Percentiles rank a stretch among this genome's conserved stretches.
Conservation (phyloP, 495 filamentous ascomycete genomes). For the Podospora sp. region DNA sequence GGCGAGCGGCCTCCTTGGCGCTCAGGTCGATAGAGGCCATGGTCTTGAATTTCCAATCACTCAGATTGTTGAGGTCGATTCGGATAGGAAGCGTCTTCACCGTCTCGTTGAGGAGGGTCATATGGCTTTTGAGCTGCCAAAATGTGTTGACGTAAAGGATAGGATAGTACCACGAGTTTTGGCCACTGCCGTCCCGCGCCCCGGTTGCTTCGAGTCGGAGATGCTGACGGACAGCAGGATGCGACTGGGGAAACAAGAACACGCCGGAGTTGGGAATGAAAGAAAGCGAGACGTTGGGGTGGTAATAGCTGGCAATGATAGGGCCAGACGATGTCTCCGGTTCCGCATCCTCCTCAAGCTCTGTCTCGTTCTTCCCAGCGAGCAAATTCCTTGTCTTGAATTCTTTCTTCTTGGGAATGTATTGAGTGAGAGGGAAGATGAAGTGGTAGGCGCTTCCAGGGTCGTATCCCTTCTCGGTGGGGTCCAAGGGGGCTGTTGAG, state of each 20-base stretch:
- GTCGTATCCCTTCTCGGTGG: constrained; percentile 69
- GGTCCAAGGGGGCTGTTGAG: constrained; percentile 72
- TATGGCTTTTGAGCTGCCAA: constrained; percentile 91
- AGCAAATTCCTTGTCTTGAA: constrained; percentile 90
- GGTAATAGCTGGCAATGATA: constrained; percentile 82
- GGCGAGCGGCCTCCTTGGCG: constrained; percentile 74
- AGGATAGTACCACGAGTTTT: constrained; percentile 96
- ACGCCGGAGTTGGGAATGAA: constrained; percentile 80
- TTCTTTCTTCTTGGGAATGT: constrained; percentile 88
- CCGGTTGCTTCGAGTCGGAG: constrained; percentile 72
- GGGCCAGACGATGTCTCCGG: constrained; percentile 58
- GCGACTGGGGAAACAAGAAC: constrained; percentile 64
- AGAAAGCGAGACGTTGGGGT: constrained; percentile 90
- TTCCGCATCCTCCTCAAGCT: constrained; percentile 44
- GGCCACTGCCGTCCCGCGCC: constrained; percentile 75
- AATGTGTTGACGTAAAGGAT: constrained; percentile 92
- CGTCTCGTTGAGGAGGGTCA: constrained; percentile 91
- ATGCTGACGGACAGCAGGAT: constrained; percentile 75
- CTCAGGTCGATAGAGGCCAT: constrained; percentile 84
- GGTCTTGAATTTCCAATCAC: constrained; percentile 89
- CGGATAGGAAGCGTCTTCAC: constrained; percentile 80
- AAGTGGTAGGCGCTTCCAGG: constrained; percentile 77
- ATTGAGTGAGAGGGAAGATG: constrained; percentile 80
- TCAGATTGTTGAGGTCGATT: constrained; percentile 78
- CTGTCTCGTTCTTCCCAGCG: constrained; percentile 53